phyloP scores from a whole-genome alignment of 129 eudicot species.

The Flaveria ramosissima region DNA sequence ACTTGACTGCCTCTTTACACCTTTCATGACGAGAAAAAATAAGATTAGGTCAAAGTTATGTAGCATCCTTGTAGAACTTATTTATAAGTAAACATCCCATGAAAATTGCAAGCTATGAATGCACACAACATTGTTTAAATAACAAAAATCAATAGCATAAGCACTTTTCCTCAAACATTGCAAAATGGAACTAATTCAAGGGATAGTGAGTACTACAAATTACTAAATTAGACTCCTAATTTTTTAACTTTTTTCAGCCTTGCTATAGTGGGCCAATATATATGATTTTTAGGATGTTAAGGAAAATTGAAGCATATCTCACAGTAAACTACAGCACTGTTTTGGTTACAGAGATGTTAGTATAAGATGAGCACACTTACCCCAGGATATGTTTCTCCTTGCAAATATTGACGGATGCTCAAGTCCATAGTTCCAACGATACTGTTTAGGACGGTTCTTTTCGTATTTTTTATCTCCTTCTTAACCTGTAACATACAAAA shows the following conservation, averaged over 20 bases:
- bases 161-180: not conserved
- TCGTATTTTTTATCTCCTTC: slow-evolving; percentile 65
- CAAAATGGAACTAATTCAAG: not conserved
- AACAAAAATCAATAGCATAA: not conserved
- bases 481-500: slow-evolving; percentile 45
- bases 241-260: slow-evolving; percentile 6
- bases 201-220: slow-evolving; percentile 5
- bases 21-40: slow-evolving; percentile 28
- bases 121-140: not conserved
- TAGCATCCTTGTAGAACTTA: not conserved
- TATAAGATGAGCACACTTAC: slow-evolving; percentile 33
- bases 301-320: not conserved
- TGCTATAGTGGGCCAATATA: slow-evolving; percentile 4
- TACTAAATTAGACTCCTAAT: not conserved
- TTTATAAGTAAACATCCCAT: not conserved
- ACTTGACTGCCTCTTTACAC: slow-evolving; percentile 51
- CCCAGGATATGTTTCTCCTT: slow-evolving; percentile 83
- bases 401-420: slow-evolving; percentile 64
- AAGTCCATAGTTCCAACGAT: slow-evolving; percentile 78
- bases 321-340: slow-evolving; percentile 8
- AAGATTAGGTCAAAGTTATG: slow-evolving; percentile 2
- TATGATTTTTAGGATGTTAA: not conserved
- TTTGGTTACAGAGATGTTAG: not conserved
- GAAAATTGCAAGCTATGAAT: not conserved
- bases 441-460: slow-evolving; percentile 72